Evolutionary conservation across 2,329 filamentous ascomycete genomes (phyloP).

Genomic region (Aspergillus fijiensis): DNA sequence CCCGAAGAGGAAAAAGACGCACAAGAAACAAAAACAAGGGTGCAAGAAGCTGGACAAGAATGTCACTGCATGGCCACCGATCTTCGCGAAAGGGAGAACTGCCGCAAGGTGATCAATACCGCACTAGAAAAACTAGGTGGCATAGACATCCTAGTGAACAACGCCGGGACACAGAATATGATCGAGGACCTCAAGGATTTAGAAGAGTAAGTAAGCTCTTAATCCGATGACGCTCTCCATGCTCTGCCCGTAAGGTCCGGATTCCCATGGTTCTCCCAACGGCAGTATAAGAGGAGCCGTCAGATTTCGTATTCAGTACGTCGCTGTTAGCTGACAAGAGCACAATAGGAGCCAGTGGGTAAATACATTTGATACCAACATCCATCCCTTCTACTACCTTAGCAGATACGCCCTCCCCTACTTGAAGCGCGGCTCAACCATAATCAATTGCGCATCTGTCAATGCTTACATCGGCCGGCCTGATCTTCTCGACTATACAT

Average conservation of each 20-base stretch:
- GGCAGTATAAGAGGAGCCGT: not conserved
- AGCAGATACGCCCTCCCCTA: conserved; percentile 74
- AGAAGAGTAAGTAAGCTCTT: conserved; percentile 60
- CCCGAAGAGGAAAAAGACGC: conserved; percentile 75
- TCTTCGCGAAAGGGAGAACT: conserved; percentile 64
- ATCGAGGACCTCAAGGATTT: conserved; percentile 69
- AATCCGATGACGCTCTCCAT: not conserved
- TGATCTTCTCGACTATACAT: conserved; percentile 79
- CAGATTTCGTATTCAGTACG: not conserved
- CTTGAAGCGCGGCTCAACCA: conserved; percentile 70
- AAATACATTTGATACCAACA: conserved; percentile 78
- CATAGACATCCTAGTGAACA: conserved; percentile 68
- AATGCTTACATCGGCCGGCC: conserved; percentile 80
- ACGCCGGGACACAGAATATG: conserved; percentile 75
- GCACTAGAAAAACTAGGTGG: conserved; percentile 65
- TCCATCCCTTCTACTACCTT: conserved; percentile 78
- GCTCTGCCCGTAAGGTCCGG: no score
- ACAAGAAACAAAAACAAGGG: conserved; percentile 67
- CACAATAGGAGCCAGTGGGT: conserved; percentile 70
- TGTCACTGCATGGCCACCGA: conserved; percentile 66
- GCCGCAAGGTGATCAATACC: conserved; percentile 66
- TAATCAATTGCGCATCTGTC: conserved; percentile 84
- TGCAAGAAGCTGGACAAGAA: conserved; percentile 66
- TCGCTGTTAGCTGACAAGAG: not conserved
- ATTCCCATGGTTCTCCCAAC: no score